These are phyloP conservation scores for Zygnema cylindricum DNA, from an alignment of 139 green algal genomes.

Conservation along the genomic window DNA sequence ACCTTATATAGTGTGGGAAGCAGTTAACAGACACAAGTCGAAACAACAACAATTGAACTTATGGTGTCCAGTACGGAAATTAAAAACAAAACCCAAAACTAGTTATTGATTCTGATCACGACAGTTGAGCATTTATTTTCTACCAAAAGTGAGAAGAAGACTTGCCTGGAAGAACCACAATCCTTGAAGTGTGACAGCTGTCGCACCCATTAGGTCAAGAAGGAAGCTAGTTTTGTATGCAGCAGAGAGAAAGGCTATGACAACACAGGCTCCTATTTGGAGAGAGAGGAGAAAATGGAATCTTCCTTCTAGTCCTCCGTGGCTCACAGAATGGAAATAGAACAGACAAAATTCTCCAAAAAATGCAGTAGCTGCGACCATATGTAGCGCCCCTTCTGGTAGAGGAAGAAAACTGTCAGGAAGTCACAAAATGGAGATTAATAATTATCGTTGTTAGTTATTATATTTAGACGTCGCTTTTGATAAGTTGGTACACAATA, in stretches of 20 bases:
- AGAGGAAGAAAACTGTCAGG: conserved; percentile 34
- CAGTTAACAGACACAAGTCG: too few species aligned
- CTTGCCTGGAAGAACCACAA: conserved; percentile 43
- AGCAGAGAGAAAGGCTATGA: neutral
- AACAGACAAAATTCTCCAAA: conserved; percentile 31
- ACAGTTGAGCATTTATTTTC: too few species aligned
- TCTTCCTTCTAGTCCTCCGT: conserved; percentile 37
- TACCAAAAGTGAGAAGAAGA: too few species aligned
- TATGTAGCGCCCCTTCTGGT: conserved; percentile 23
- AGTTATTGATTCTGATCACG: too few species aligned
- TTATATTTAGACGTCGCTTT: too few species aligned
- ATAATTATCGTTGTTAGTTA: too few species aligned
- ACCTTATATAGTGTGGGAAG: too few species aligned
- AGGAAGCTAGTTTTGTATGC: conserved; percentile 13
- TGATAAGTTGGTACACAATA: too few species aligned
- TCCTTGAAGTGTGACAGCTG: conserved; percentile 33
- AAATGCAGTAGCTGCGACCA: conserved; percentile 33
- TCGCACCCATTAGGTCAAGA: conserved; percentile 6
- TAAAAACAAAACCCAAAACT: too few species aligned
- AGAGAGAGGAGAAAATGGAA: conserved; percentile 43
- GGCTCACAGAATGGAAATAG: conserved; percentile 38
- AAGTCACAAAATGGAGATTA: too few species aligned
- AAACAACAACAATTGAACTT: too few species aligned
- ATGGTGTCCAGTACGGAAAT: too few species aligned
- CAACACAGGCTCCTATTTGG: neutral